phyloP scores from a whole-genome alignment of 176 grass and related monocot genomes.

The Leersia perrieri region DNA sequence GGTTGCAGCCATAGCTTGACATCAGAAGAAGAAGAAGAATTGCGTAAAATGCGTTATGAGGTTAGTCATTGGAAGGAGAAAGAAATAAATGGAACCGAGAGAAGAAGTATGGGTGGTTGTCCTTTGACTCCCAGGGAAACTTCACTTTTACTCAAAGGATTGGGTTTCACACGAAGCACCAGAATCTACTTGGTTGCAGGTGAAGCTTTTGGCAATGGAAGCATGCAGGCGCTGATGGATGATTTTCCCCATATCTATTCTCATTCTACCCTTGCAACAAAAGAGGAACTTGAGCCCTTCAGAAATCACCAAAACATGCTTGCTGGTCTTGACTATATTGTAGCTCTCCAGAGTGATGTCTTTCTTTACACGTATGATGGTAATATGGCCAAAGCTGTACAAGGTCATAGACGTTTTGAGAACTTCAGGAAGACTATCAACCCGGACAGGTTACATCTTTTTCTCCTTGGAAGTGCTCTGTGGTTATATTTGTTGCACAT shows the following conservation, averaged over 20 bases:
- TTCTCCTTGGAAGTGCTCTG: not conserved
- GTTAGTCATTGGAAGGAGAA: constrained; percentile 98
- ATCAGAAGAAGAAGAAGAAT: constrained; percentile 65
- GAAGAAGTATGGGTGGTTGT: constrained; percentile 74
- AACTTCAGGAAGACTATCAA: constrained; percentile 94
- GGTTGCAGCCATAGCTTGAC: constrained; percentile 84
- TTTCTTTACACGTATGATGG: constrained; percentile 97
- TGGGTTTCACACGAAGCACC: constrained; percentile 64
- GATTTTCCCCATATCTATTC: constrained; percentile 90
- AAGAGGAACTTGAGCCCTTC: constrained; percentile 77
- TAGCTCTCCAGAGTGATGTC: constrained; percentile 85
- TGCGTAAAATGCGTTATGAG: constrained; percentile 84
- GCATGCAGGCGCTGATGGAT: constrained; percentile 64
- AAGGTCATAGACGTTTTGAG: constrained; percentile 84
- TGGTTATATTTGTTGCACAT: not conserved
- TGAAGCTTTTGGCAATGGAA: constrained; percentile 93
- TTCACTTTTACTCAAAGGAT: constrained; percentile 79
- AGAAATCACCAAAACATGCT: constrained; percentile 96
- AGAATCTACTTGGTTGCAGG: constrained; percentile 95
- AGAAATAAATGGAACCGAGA: constrained; percentile 92
- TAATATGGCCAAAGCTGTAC: constrained; percentile 99
- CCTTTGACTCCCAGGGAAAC: constrained; percentile 94
- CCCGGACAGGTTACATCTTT: constrained; percentile 70
- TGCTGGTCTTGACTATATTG: constrained; percentile 89
- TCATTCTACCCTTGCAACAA: constrained; percentile 69